These are phyloP conservation scores for Stipa capillata DNA, from an alignment of 176 grass and related monocot species.

Conservation along the genomic window DNA sequence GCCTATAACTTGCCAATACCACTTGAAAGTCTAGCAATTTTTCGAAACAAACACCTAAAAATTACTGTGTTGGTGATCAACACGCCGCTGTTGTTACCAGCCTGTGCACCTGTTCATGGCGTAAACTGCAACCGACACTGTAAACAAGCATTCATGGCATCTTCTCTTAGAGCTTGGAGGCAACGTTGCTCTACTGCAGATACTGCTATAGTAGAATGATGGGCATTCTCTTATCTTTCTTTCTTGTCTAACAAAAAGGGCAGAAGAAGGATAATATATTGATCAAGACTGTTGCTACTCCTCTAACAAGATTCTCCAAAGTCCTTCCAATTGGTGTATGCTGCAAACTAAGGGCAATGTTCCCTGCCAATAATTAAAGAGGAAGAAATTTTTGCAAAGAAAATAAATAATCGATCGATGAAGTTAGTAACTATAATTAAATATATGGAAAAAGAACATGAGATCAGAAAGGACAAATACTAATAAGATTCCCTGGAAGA, in stretches of 20 bases:
- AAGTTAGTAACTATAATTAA: not conserved
- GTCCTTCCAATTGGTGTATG: conserved; percentile 25
- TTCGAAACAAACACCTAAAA: no score
- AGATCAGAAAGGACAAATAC: not conserved
- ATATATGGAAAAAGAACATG: not conserved
- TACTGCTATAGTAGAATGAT: conserved; percentile 13
- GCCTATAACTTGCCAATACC: no score
- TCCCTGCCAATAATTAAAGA: conserved; percentile 24
- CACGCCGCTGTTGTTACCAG: no score
- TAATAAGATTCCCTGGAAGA: not conserved
- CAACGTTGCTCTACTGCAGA: not conserved
- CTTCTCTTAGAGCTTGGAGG: conserved; percentile 9
- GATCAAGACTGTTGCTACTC: conserved; percentile 31
- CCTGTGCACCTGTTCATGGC: no score
- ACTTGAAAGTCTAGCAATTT: no score
- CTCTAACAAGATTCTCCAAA: conserved; percentile 31
- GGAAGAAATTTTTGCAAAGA: not conserved
- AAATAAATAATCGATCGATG: no score
- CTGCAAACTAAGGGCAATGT: conserved; percentile 16
- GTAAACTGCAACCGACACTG: no score
- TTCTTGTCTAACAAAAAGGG: conserved; percentile 20
- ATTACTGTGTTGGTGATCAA: no score
- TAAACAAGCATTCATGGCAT: conserved; percentile 37
- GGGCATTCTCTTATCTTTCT: conserved; percentile 13
- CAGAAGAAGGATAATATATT: conserved; percentile 38